These are phyloP conservation scores for Tulasnella sp. DNA, from an alignment of 768 basidiomycete genomes.

Conservation along the genomic window DNA sequence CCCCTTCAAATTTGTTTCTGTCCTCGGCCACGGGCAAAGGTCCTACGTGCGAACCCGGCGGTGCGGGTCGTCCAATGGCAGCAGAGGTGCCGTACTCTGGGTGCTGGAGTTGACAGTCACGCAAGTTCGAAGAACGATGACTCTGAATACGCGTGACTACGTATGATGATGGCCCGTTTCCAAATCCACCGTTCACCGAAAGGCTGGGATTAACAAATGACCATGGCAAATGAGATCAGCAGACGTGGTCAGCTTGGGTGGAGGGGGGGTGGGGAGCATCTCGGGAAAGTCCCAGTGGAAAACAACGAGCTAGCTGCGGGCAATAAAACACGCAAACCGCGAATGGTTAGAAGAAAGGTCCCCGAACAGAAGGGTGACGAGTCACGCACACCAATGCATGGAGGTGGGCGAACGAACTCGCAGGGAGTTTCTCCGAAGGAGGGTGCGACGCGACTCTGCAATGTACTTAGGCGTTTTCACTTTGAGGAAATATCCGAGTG, in stretches of 20 bases:
- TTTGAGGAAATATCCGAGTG: too few relatives aligned
- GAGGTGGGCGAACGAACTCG: background rate
- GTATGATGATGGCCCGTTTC: background rate
- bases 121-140: conserved; percentile 2
- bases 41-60: background rate
- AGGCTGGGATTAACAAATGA: background rate
- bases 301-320: too few relatives aligned
- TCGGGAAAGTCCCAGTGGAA: too few relatives aligned
- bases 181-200: background rate
- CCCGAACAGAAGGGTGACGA: background rate
- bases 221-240: background rate
- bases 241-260: background rate
- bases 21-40: background rate
- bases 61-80: conserved; percentile 10
- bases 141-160: background rate
- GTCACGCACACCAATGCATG: background rate
- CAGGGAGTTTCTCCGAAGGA: background rate
- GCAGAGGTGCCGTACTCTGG: background rate
- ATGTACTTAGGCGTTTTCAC: background rate
- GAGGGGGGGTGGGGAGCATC: too few relatives aligned
- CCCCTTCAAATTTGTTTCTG: background rate
- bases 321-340: background rate
- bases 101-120: background rate
- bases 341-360: background rate
- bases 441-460: background rate